Conservation (phyloP, 225 moss, liverwort and hornwort species). For the Thuidium tamariscinum region DNA sequence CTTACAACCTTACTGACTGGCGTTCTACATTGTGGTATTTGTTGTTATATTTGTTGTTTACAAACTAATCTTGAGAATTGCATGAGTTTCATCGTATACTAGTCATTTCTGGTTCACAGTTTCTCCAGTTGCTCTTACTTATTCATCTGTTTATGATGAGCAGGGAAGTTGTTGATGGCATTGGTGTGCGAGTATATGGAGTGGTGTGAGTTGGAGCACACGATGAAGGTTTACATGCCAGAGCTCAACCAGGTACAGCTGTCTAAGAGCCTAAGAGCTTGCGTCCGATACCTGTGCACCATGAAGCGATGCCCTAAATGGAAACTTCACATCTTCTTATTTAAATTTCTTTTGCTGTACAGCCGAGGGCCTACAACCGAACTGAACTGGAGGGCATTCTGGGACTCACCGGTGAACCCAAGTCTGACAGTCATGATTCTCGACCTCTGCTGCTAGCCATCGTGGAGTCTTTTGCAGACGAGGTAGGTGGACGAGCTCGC, state of each 20-base stretch:
- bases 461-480: conserved; percentile 66
- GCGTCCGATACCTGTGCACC: not conserved
- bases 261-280: not conserved
- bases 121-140: not conserved
- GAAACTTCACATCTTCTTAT: not conserved
- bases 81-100: not conserved
- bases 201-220: conserved; percentile 97
- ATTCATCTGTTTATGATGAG: not conserved
- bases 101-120: not conserved
- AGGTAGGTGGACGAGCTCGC: conserved; percentile 39
- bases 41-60: not conserved
- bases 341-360: not conserved
- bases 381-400: conserved; percentile 72
- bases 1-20: not conserved
- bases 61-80: not conserved
- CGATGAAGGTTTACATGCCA: conserved; percentile 79
- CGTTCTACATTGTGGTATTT: not conserved
- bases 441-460: conserved; percentile 77
- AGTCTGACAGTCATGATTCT: conserved; percentile 40
- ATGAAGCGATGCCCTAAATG: not conserved
- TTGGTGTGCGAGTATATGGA: conserved; percentile 95
- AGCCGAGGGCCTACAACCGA: conserved; percentile 75
- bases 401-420: conserved; percentile 58
- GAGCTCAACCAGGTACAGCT: conserved; percentile 85
- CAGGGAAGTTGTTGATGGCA: conserved; percentile 82